phyloP scores from a whole-genome alignment of 371 early-diverging fungal genomes.

The Blastocladiella emersonii region DNA sequence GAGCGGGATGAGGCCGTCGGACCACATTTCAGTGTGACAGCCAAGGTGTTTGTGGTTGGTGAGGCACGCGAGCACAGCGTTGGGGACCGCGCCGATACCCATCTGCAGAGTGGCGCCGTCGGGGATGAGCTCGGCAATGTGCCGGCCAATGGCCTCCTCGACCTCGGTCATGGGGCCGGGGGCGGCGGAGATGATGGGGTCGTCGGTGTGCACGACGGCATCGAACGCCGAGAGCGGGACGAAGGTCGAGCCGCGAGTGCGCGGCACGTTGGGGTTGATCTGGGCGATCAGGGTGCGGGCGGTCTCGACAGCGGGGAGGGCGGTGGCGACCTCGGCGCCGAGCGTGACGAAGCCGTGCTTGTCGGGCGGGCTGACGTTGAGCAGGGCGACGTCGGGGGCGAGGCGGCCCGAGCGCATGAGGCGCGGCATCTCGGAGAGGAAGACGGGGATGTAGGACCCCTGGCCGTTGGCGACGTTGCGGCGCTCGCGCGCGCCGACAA shows the following conservation, averaged over 20 bases:
- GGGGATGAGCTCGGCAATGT: constrained; percentile 21
- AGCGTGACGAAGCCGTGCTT: constrained; percentile 29
- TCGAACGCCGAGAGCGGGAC: constrained; percentile 22
- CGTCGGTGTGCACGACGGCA: constrained; percentile 17
- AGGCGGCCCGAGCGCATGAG: constrained; percentile 18
- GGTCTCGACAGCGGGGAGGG: constrained; percentile 23
- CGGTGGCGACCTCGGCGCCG: constrained; percentile 19
- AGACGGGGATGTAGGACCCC: constrained; percentile 22
- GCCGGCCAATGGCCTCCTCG: constrained; percentile 24
- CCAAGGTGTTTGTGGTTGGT: constrained; percentile 27
- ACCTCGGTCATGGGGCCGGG: constrained; percentile 10
- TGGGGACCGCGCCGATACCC: constrained; percentile 31
- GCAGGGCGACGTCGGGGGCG: constrained; percentile 25
- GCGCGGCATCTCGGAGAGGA: constrained; percentile 22
- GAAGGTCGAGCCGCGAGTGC: constrained; percentile 23
- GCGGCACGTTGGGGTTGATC: constrained; percentile 26
- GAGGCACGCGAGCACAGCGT: constrained; percentile 25
- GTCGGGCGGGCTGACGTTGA: constrained; percentile 32
- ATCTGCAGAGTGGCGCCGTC: constrained; percentile 34
- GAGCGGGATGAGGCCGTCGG: constrained; percentile 27
- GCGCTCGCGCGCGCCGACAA: constrained; percentile 24
- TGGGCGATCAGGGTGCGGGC: constrained; percentile 27
- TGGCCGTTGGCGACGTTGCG: constrained; percentile 20
- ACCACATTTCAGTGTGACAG: constrained; percentile 33
- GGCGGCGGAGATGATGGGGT: constrained; percentile 11